Conservation (phyloP, 805 yeast genomes). For the Metschnikowia lochheadii region DNA sequence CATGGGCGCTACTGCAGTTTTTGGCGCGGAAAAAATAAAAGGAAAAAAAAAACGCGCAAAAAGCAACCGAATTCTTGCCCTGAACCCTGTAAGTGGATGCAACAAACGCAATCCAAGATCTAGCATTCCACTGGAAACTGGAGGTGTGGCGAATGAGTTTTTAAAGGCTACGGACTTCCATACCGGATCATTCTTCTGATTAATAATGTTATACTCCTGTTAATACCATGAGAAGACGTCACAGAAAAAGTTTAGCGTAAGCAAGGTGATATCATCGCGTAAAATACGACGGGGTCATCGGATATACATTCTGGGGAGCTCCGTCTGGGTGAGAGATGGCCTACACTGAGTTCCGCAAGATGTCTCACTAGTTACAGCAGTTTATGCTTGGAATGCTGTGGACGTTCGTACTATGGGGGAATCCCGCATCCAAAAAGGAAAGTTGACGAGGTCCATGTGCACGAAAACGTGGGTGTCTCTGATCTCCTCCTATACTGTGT, state of each 20-base stretch:
- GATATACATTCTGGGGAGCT: no score
- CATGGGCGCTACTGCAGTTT: not conserved
- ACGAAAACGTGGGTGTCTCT: not conserved
- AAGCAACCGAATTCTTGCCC: not conserved
- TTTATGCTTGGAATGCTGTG: not conserved
- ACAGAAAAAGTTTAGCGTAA: no score
- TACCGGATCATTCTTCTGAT: no score
- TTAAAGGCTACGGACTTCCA: not conserved
- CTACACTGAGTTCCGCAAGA: no score
- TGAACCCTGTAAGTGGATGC: not conserved
- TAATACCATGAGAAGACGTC: no score
- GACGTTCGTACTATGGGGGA: not conserved
- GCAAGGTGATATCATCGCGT: no score
- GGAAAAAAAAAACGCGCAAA: conserved; percentile 1
- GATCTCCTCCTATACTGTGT: not conserved
- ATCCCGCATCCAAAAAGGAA: not conserved
- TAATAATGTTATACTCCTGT: no score
- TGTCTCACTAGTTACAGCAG: not conserved
- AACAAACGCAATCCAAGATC: conserved; percentile 2
- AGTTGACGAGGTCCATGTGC: no score
- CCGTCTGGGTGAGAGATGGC: no score
- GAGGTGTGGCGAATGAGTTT: not conserved
- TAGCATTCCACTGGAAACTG: not conserved
- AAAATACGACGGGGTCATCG: no score
- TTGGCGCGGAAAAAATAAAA: not conserved